Evolutionary conservation across 176 grass and related monocot genomes (phyloP).

Genomic region (Eleusine coracana): DNA sequence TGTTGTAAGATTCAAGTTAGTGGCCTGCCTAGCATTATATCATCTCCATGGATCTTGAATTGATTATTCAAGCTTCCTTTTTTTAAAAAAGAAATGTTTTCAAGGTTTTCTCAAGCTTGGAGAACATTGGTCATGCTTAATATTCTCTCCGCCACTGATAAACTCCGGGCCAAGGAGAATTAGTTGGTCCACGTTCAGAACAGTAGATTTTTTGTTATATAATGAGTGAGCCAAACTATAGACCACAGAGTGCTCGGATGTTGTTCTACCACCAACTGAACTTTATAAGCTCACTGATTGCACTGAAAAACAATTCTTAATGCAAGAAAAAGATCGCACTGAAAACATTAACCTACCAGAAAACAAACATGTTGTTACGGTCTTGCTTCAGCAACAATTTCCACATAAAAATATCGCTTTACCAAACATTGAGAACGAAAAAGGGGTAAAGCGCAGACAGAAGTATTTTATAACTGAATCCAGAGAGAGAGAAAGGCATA

Average conservation of each 20-base stretch:
- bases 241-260: conserved; percentile 16
- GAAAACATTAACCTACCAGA: conserved; percentile 27
- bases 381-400: conserved; percentile 22
- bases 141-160: conserved; percentile 6
- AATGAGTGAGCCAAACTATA: conserved; percentile 14
- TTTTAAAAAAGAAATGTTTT: background rate
- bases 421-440: conserved; percentile 41
- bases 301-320: conserved; percentile 20
- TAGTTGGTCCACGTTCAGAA: conserved; percentile 3
- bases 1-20: conserved; percentile 17
- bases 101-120: background rate
- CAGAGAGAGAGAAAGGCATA: background rate
- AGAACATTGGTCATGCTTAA: background rate
- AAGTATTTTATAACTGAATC: background rate
- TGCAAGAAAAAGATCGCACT: background rate
- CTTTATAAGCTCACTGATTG: conserved; percentile 31
- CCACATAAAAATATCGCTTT: background rate
- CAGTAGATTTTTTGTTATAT: background rate
- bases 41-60: background rate
- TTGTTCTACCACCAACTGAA: conserved; percentile 18
- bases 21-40: background rate
- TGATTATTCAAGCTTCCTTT: background rate
- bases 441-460: conserved; percentile 8
- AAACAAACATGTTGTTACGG: conserved; percentile 30
- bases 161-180: background rate